phyloP scores from a whole-genome alignment of 2,329 filamentous ascomycete species.

The Talaromyces sp. region DNA sequence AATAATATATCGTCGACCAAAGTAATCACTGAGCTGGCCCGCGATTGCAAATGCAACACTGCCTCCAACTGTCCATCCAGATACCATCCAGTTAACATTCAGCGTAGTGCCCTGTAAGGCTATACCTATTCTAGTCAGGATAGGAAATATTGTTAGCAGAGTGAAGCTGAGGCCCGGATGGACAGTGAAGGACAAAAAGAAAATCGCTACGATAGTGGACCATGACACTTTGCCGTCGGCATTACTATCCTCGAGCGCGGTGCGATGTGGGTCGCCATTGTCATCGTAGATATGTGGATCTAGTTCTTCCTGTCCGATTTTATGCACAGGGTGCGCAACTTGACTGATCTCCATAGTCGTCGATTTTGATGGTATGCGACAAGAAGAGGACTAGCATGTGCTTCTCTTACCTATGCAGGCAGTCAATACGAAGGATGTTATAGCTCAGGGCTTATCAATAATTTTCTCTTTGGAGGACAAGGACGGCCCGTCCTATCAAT shows the following conservation, averaged over 20 bases:
- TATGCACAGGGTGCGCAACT: background rate
- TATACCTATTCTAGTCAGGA: background rate
- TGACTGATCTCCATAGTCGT: background rate
- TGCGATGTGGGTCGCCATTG: constrained; percentile 8
- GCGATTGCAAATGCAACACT: background rate
- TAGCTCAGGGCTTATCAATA: background rate
- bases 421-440: background rate
- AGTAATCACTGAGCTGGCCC: background rate
- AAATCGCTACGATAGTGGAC: background rate
- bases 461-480: background rate
- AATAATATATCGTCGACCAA: background rate
- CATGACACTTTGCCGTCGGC: background rate
- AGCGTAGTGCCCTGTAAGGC: background rate
- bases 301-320: constrained; percentile 7
- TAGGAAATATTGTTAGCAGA: background rate
- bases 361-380: background rate
- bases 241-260: constrained; percentile 3
- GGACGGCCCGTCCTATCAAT: background rate
- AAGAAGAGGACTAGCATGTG: background rate
- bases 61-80: background rate
- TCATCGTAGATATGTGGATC: constrained; percentile 12
- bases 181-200: background rate
- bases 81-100: background rate
- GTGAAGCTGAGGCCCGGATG: background rate
- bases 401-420: background rate